Base-by-base conservation (phyloP, 352 stramenopile species). In the Blastocystis sp. region DNA sequence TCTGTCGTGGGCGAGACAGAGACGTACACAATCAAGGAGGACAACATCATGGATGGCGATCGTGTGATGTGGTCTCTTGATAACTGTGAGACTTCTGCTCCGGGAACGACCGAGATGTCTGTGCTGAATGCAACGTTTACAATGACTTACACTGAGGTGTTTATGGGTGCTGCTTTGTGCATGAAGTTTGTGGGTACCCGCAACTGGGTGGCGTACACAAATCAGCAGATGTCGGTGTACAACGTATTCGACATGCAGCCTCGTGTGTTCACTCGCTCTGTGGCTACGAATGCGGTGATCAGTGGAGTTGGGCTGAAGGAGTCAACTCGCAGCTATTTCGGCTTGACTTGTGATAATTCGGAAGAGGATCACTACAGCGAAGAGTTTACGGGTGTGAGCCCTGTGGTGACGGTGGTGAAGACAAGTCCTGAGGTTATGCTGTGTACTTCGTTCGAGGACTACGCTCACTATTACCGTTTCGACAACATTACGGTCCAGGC, bases 31-130 rank as follows among this genome's bases (percentile, higher is more conserved):
- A 66, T 84, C 56, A 34, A 68, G 50, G 73, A 84, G 26, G 73
- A 84, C 50, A 84, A 84, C 26, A 34, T 84, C 7, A 37, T 43
- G 18, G 50, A 66, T 9, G 73, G 73, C 56, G 73, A 84, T 43
- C 73, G 73, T 15, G 39, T 84, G 73, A 84, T 84, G 73, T 84
- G 73, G 73, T 84, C 73, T 26, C n/a, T 69, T 13, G 73, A 84
- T 45, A 55, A 55, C 54, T 84, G 73, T 34, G 4, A 7, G 3
- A 66, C 2, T 3, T 26, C 73, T 1, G 73, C 54, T 63, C 47
- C 73, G 26, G 73, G 54, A 43, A 84, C 73, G 9, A 68, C 45
- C 26, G 73, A 84, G 73, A 66, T 54, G 73, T 37, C 3, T 6
- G 39, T 84, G 54, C 23, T n/a, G 23, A 50, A 43, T 43, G 68